Base-by-base conservation (phyloP, 2,329 filamentous ascomycete genomes). In the Talaromyces amestolkiae region DNA sequence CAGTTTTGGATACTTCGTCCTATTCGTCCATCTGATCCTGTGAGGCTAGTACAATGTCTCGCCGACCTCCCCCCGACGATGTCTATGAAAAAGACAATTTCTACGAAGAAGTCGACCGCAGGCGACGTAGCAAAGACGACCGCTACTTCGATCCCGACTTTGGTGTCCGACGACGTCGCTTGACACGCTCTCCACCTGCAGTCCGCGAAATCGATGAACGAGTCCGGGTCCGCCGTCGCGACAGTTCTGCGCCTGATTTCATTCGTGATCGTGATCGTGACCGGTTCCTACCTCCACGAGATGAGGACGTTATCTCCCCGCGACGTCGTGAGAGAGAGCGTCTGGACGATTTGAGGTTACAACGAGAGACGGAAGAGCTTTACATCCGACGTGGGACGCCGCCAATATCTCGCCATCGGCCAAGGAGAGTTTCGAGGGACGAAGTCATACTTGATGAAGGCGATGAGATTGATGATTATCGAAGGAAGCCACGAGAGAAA, bases 201-300 rank as follows among this genome's bases (percentile, higher is more conserved):
- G 83, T 74, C 75, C 85, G 72, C 43, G 71, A 74, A 75, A 35
- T 72, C 76, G 61, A 67, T n/a, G 76, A 77, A 43, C 74, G 76
- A 17, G 70, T 78, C 61, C 78, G 80, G 22, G 72, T 80, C 49
- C 64, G 79, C 19, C 64, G 79, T 35, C 64, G 64, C 6, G 79
- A 80, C 17, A 71, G 70, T 7, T 68, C 72, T 10, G 70, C 69
- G 10, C 74, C 76, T 22, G 77, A 78, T 27, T 75, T 78, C 54
- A 65, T 78, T 33, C 72, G 71, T 17, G 47, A 49, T 7, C 45
- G 45, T 51, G 62, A 59, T 17, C 53, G 47, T 51, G 62, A 59
- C 17, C 53, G 53, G 11, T 51, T 49, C 24, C 35, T 51, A 37
- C 72, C 71, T 9, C 74, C 71, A 33, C 69, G 73, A 59, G 62